Base-by-base conservation (phyloP, 2,329 filamentous ascomycete species). In the Clonostachys rosea region DNA sequence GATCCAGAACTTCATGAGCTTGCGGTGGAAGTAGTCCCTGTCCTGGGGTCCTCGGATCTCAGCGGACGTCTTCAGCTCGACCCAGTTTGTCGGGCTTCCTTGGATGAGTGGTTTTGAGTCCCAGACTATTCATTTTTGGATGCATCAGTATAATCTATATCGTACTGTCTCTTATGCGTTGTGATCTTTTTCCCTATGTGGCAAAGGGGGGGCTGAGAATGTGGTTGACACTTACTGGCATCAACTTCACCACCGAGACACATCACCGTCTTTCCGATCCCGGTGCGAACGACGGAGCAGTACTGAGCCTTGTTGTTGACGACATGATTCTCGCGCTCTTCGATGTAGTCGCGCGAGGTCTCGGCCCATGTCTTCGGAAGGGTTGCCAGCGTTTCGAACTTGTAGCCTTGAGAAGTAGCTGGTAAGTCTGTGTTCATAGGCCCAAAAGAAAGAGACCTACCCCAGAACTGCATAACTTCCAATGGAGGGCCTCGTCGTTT, bases 221-320 rank as follows among this genome's bases (percentile, higher is more conserved):
- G 40, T 3, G 18, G 34, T 33, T 10, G 46, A 40, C 50, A 66
- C 73, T 62, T 75, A 87, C 89, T 82, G 35, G 87, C 89, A 65
- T 99, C 94, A 16, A 99, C 92, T 70, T 99, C 94, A 34, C 94
- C 94, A 24, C 90, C 94, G 2, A 99, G 78, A 49, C 96, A 81
- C 47, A 97, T 69, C 16, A 78, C 76, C 1, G 81, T 78, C 43
- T 81, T 81, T 3, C 91, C 92, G 47, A 99, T 87, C 0, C 89
- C 89, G 0, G 92, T 97, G 36, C 85, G 83, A 1, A 96, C 91
- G 17, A 99, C 81, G 4, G 91, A 96, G 70, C 94, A 99, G 71
- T 97, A 97, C 61, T 99, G 94, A 1, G 89, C 87, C 59, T 91
- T 83, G 64, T 97, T 99, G 64, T 86, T 91, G 44, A 96, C 91